phyloP scores from a whole-genome alignment of 2,329 filamentous ascomycete genomes.

The Berkeleyomyces basicola region DNA sequence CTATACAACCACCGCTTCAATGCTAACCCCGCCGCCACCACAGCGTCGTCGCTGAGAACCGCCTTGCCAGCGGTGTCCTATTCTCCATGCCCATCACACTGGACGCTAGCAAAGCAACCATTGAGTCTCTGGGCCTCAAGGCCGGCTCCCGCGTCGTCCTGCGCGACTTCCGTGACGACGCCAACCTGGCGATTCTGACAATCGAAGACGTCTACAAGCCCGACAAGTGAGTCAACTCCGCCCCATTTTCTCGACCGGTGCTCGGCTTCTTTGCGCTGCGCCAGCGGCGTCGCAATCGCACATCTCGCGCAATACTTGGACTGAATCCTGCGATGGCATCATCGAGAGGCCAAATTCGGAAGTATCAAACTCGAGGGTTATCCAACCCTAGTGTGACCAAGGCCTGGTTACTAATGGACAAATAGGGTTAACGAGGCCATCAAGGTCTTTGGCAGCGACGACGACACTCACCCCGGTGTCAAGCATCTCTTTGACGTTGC shows the following conservation, averaged over 20 bases:
- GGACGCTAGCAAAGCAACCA: conserved; percentile 59
- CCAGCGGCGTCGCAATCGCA: conserved; percentile 3
- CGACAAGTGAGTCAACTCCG: conserved; percentile 51
- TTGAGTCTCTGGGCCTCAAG: conserved; percentile 62
- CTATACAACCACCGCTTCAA: not conserved
- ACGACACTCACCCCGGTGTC: conserved; percentile 80
- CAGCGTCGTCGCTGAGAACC: conserved; percentile 77
- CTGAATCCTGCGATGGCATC: conserved; percentile 13
- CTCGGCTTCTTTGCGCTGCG: not conserved
- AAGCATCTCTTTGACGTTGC: conserved; percentile 72
- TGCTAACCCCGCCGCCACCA: not conserved
- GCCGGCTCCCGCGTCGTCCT: conserved; percentile 69
- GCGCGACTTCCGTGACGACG: conserved; percentile 89
- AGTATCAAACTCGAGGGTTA: not conserved
- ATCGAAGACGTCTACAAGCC: conserved; percentile 91
- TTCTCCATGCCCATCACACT: conserved; percentile 97
- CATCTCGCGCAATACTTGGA: conserved; percentile 5
- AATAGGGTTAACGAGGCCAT: conserved; percentile 69
- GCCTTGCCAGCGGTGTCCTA: conserved; percentile 73
- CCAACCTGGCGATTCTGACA: conserved; percentile 87
- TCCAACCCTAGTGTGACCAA: not conserved
- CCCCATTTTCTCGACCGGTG: not conserved
- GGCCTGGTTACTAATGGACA: conserved; percentile 12
- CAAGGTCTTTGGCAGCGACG: conserved; percentile 83
- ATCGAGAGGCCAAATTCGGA: conserved; percentile 3